phyloP scores from a whole-genome alignment of 805 yeast species.

The Ogataea nonfermentans region DNA sequence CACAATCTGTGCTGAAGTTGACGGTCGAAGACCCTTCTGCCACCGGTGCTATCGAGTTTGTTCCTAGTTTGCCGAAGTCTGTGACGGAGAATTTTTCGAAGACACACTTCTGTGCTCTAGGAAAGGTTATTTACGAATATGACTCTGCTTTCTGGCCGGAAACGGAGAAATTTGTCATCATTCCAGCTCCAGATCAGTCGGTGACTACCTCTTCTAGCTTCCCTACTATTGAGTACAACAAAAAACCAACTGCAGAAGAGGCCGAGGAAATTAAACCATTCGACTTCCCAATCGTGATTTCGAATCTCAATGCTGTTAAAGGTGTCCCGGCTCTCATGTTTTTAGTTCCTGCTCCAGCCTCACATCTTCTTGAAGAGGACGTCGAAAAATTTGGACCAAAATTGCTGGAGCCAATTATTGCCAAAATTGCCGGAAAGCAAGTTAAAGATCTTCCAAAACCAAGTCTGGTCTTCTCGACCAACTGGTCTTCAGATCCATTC shows the following conservation, averaged over 20 bases:
- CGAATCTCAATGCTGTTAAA: conserved; percentile 27
- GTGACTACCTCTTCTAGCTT: conserved; percentile 6
- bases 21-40: conserved; percentile 24
- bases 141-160: conserved; percentile 44
- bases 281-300: conserved; percentile 31
- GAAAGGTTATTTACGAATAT: conserved; percentile 47
- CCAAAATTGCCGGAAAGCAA: conserved; percentile 25
- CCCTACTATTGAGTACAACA: conserved; percentile 18
- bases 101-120: conserved; percentile 39
- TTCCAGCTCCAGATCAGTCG: conserved; percentile 28
- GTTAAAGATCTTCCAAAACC: conserved; percentile 27
- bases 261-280: conserved; percentile 21
- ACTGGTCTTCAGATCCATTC: conserved; percentile 50
- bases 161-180: conserved; percentile 30
- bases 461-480: conserved; percentile 29
- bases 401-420: conserved; percentile 42
- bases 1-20: conserved; percentile 44
- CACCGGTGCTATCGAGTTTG: conserved; percentile 30
- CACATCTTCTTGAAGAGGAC: conserved; percentile 44
- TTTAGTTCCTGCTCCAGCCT: conserved; percentile 47
- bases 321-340: conserved; percentile 40
- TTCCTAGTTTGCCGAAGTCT: conserved; percentile 37
- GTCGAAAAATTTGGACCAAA: conserved; percentile 40
- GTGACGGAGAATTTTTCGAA: conserved; percentile 31
- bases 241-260: conserved; percentile 6